phyloP scores from a whole-genome alignment of 163 green algal genomes.

The Chloromonas sp. region DNA sequence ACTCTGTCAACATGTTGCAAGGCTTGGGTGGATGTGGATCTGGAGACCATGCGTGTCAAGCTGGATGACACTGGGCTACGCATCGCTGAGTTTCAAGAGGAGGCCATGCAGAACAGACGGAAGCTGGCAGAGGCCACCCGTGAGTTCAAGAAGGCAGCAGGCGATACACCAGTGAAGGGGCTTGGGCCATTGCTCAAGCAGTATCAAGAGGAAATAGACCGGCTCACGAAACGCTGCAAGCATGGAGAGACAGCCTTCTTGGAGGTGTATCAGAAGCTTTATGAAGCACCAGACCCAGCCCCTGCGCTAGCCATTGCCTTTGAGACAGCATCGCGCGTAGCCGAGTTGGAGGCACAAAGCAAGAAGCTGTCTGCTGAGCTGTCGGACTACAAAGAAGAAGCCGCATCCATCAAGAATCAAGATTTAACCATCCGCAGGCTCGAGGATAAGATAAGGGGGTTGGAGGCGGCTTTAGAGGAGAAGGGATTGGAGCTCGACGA shows the following conservation, averaged over 20 bases:
- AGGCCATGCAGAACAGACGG: constrained; percentile 63
- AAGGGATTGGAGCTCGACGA: constrained; percentile 31
- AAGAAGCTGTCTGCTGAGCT: constrained; percentile 43
- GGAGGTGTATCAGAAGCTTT: constrained; percentile 85
- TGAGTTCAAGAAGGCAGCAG: constrained; percentile 40
- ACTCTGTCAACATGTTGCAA: constrained; percentile 23
- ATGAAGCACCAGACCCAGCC: constrained; percentile 84
- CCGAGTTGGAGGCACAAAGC: constrained; percentile 57
- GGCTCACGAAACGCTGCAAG: constrained; percentile 39
- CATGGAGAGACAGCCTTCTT: constrained; percentile 72
- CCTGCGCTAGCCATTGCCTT: constrained; percentile 52
- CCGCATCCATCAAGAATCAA: constrained; percentile 18
- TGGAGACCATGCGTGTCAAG: constrained; percentile 63
- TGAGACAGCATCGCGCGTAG: constrained; percentile 39
- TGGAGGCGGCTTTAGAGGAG: constrained; percentile 60
- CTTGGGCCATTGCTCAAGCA: constrained; percentile 68
- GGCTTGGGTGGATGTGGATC: constrained; percentile 76
- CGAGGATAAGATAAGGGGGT: constrained; percentile 64
- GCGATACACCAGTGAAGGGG: constrained; percentile 40
- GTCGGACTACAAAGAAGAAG: constrained; percentile 10
- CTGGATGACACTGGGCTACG: constrained; percentile 82
- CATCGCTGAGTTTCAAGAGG: constrained; percentile 82
- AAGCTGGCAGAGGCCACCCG: constrained; percentile 74
- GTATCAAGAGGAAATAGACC: constrained; percentile 91
- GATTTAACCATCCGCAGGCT: constrained; percentile 72